Evolutionary conservation across 2,329 filamentous ascomycete genomes (phyloP).

Genomic region (Fusarium sp.): DNA sequence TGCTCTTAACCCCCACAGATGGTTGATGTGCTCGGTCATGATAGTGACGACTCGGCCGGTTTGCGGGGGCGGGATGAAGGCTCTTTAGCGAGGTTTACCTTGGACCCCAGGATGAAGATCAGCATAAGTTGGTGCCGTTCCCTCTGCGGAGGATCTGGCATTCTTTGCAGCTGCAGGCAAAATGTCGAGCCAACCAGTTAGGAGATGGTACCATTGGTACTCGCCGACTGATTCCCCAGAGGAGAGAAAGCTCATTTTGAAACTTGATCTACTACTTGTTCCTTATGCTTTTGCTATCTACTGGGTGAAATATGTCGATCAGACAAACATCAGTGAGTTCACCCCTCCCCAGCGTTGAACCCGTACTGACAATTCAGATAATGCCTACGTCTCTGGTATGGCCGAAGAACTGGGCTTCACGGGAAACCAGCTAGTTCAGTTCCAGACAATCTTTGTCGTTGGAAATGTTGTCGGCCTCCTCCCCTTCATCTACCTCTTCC

Average conservation of each 20-base stretch:
- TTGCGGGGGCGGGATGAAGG: not conserved
- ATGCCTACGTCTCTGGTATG: conserved; percentile 37
- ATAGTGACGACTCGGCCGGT: conserved; percentile 1
- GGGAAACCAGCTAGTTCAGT: conserved; percentile 33
- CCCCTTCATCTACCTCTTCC: conserved; percentile 34
- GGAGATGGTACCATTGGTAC: conserved; percentile 57
- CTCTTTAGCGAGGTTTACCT: not conserved
- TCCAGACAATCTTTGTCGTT: conserved; percentile 35
- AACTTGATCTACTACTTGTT: conserved; percentile 67
- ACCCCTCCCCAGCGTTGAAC: fast-evolving
- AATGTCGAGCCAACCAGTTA: conserved; percentile 15
- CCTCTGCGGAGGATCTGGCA: not conserved
- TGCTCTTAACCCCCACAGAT: not conserved
- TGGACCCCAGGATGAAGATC: too few species aligned
- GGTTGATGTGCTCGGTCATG: conserved; percentile 12
- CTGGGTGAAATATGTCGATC: conserved; percentile 38
- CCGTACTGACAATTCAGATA: conserved; percentile 8
- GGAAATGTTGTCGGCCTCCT: conserved; percentile 33
- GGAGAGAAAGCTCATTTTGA: conserved; percentile 59
- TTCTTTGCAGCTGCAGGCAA: not conserved
- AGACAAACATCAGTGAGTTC: conserved; percentile 34
- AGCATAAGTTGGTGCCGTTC: not conserved
- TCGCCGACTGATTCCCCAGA: conserved; percentile 57
- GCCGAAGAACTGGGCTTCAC: conserved; percentile 28
- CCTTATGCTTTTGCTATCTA: conserved; percentile 54